Percentiles rank a stretch among this genome's conserved stretches.
phyloP scores from a whole-genome alignment of 257 asterid genomes.

The Salvia splendens region DNA sequence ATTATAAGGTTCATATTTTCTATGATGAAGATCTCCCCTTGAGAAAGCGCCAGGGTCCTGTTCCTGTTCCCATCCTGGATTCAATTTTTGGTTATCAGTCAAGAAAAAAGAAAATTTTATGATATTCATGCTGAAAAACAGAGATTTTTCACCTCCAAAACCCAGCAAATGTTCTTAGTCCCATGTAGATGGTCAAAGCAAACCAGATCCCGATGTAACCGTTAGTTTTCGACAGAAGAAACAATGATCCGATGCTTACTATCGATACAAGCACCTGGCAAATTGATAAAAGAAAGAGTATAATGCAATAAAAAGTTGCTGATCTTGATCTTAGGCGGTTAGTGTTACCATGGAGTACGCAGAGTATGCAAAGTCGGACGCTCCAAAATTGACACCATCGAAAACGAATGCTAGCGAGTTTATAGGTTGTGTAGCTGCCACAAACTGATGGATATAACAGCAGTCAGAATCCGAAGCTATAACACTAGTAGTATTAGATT shows the following conservation, averaged over 20 bases:
- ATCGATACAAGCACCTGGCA: constrained; percentile 66
- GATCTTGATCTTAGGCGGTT: not conserved
- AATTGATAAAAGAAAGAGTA: no score
- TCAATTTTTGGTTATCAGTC: not conserved
- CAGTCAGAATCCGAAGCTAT: not conserved
- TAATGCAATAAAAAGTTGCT: not conserved
- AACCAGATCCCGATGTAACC: constrained; percentile 92
- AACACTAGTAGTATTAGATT: no score
- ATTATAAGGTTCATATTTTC: constrained; percentile 13
- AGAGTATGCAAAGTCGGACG: constrained; percentile 86
- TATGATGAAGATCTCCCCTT: constrained; percentile 28
- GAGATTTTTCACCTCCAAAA: constrained; percentile 65
- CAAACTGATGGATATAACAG: constrained; percentile 43
- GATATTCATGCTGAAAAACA: not conserved
- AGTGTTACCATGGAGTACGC: constrained; percentile 84
- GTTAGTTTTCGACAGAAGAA: constrained; percentile 51
- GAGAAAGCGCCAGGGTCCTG: constrained; percentile 90
- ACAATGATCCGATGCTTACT: constrained; percentile 68
- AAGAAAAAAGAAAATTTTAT: not conserved
- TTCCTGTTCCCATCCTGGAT: constrained; percentile 84
- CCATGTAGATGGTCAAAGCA: constrained; percentile 84
- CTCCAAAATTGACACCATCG: constrained; percentile 90
- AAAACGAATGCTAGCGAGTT: constrained; percentile 88
- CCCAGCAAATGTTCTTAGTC: constrained; percentile 76
- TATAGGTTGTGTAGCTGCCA: constrained; percentile 87